Conservation (phyloP, 108 stramenopile species). For the Nitzschia putrida region DNA sequence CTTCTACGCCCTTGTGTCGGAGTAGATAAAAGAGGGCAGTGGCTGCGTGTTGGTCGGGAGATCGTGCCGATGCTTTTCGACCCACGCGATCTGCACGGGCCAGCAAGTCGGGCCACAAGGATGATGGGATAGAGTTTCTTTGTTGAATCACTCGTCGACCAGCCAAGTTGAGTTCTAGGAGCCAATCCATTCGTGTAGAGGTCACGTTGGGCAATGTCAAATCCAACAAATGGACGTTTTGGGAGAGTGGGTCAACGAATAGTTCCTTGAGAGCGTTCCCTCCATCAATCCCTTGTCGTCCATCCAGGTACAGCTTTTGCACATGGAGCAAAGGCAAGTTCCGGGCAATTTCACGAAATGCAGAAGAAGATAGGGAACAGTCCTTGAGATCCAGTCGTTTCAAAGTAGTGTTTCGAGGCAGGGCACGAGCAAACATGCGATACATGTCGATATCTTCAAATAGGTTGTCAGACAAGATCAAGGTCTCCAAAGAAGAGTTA, state of each 20-base stretch:
- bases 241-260: background rate
- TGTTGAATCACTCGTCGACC: constrained; percentile 7
- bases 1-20: background rate
- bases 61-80: background rate
- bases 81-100: background rate
- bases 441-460: background rate
- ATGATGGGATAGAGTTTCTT: background rate
- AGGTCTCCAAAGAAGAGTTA: constrained; percentile 2
- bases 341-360: background rate
- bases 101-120: background rate
- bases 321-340: background rate
- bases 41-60: background rate
- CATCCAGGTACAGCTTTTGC: background rate
- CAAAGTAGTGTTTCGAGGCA: constrained; percentile 1
- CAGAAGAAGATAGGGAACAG: background rate
- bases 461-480: constrained; percentile 10
- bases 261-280: background rate
- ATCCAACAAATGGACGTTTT: background rate
- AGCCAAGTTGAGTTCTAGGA: constrained; percentile 17
- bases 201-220: background rate
- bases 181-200: constrained; percentile 6
- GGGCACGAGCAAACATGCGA: background rate
- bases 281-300: background rate
- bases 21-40: background rate
- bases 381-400: constrained; percentile 1